These are phyloP conservation scores for Trichoderma guizhouense DNA, from an alignment of 2,329 filamentous ascomycete species.

Conservation along the genomic window DNA sequence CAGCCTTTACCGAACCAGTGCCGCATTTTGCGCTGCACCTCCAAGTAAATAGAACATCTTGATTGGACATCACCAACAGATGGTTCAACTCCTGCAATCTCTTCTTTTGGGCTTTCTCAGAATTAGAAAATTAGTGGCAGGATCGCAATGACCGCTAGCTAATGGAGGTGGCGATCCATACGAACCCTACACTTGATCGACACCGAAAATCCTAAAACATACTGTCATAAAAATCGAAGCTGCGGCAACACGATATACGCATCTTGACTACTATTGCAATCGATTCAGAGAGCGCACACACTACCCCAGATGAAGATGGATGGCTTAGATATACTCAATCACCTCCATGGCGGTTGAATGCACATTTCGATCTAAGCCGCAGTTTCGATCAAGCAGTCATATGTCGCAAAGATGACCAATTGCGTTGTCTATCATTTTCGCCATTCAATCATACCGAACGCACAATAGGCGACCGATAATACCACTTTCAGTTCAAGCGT, in stretches of 20 bases:
- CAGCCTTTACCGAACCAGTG: not conserved
- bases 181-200: not conserved
- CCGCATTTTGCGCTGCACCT: not conserved
- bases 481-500: not conserved
- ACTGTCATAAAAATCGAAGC: not conserved
- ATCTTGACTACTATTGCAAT: not conserved
- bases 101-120: not conserved
- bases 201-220: not conserved
- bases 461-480: not conserved
- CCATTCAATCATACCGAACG: no score
- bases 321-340: not conserved
- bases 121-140: not conserved
- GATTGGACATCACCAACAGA: not conserved
- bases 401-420: not conserved
- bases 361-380: not conserved
- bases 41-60: not conserved
- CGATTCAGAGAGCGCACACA: no score
- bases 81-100: not conserved
- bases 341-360: not conserved
- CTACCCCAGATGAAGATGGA: not conserved
- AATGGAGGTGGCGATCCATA: not conserved
- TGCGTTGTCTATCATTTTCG: not conserved
- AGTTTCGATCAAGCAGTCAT: not conserved
- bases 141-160: no score
- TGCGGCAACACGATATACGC: not conserved